Percentiles rank a stretch among this genome's conserved stretches.
phyloP scores from a whole-genome alignment of 78 protist genomes.

The Paratrimastix pyriformis region DNA sequence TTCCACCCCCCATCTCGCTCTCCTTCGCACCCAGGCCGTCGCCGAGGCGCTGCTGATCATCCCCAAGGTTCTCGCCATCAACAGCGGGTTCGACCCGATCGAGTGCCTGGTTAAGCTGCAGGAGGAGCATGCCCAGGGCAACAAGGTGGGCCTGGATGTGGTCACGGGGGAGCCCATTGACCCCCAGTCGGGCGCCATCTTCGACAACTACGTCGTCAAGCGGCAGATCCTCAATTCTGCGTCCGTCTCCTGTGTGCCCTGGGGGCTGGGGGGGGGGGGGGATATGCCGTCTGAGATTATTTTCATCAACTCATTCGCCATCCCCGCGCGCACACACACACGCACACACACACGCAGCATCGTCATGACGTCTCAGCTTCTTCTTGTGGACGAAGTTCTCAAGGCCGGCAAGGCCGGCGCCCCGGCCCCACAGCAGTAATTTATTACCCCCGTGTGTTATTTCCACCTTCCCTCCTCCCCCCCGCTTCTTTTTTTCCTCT shows the following conservation, averaged over 20 bases:
- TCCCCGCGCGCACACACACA: too few species aligned
- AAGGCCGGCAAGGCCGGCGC: constrained; percentile 76
- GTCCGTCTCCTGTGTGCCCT: too few species aligned
- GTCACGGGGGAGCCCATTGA: constrained; percentile 78
- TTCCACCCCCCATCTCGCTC: too few species aligned
- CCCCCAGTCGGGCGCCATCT: constrained; percentile 82
- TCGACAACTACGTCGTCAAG: constrained; percentile 92
- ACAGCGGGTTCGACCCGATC: constrained; percentile 85
- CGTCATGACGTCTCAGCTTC: constrained; percentile 77
- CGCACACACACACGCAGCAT: constrained; percentile 2
- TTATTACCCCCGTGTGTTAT: too few species aligned
- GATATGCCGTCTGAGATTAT: background rate
- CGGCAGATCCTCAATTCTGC: constrained; percentile 68
- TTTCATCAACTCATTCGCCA: background rate
- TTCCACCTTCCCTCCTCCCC: too few species aligned
- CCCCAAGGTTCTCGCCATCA: constrained; percentile 86
- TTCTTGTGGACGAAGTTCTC: constrained; percentile 96
- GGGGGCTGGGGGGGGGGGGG: too few species aligned
- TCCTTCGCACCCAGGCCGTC: constrained; percentile 72
- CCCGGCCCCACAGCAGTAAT: too few species aligned
- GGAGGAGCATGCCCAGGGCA: constrained; percentile 42
- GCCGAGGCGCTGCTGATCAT: constrained; percentile 93
- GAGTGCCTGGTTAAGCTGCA: constrained; percentile 71
- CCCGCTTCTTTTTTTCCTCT: too few species aligned
- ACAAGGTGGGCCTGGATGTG: constrained; percentile 78